Evolutionary conservation across 176 grass and related monocot species (phyloP).

Genomic region (Bothriochloa decipiens): DNA sequence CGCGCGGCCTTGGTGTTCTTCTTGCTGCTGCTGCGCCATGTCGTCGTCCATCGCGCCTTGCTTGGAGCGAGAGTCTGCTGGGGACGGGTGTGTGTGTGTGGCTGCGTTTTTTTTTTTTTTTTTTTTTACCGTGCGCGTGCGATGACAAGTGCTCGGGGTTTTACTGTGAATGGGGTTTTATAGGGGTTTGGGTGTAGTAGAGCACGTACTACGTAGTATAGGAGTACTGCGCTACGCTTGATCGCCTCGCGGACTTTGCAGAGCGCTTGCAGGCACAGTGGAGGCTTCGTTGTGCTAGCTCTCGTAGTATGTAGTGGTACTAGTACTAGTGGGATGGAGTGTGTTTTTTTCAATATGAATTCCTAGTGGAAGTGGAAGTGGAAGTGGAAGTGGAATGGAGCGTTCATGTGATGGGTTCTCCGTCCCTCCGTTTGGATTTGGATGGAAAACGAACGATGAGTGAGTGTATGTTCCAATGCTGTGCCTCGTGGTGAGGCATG

Average conservation of each 20-base stretch:
- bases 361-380: neutral
- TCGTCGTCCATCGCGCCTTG: conserved; percentile 31
- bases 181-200: conserved; percentile 41
- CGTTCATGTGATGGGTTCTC: conserved; percentile 22
- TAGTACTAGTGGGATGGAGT: neutral
- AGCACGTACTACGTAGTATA: neutral
- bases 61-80: neutral
- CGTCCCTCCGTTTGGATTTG: neutral
- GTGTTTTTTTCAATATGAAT: neutral
- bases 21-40: too few species aligned
- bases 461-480: neutral
- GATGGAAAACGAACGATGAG: conserved; percentile 30
- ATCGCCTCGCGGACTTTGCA: neutral
- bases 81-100: neutral
- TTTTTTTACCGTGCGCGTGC: conserved; percentile 40
- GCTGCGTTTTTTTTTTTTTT: conserved; percentile 1
- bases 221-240: neutral
- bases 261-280: too few species aligned
- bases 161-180: conserved; percentile 54
- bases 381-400: conserved; percentile 11
- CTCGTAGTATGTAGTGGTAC: neutral
- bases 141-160: neutral
- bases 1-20: neutral
- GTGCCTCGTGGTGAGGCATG: conserved; percentile 32
- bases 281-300: too few species aligned